Evolutionary conservation across 129 eudicot species (phyloP), one percentile per base, ranked within the genome.

Genomic region (Ambrosia trifida): DNA sequence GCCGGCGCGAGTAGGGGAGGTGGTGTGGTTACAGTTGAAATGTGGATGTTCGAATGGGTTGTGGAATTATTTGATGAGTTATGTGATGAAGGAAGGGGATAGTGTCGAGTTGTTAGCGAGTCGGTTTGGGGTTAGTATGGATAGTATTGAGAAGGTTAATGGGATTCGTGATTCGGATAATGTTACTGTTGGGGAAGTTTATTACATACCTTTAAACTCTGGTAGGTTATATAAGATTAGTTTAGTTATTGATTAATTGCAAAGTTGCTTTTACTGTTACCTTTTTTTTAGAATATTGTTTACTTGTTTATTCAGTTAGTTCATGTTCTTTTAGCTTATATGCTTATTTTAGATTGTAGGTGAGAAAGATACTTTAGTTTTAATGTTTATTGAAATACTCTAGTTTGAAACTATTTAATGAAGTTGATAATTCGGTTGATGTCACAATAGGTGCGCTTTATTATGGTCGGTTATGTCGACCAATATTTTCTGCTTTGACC

Each of bases 101-200:
- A 86, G 84, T 76, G 72, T 93, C 3, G 95, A 72, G 69, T 73
- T 89, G 72, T 76, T 93, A 72, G 89, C 96, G 7, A 93, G 98
- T 54, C 80, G 95, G 66, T 93, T 93, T 83, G 98, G 98, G 65
- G 95, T 93, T 69, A 93, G 98, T 67, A 93, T 93, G 98, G 98
- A 87, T 78, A 89, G 90, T 82, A 93, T 93, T 80, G 96, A 85
- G 78, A 54, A 38, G 41, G 90, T 80, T 53, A 93, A 93, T 83
- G 92, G 91, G 56, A 87, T 93, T 51, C n/a, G 30, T 38, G 64
- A 87, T 85, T 90, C 98, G n/a, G 88, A 82, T 76, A 89, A 93
- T 79, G 71, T 93, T 63, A 86, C 95, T 40, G 82, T 82, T 73
- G 96, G 98, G 19, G 76, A 64, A 18, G 81, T 93, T 24, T 93